Base-by-base conservation (phyloP, 164 flowering plant species). In the Platanus orientalis region DNA sequence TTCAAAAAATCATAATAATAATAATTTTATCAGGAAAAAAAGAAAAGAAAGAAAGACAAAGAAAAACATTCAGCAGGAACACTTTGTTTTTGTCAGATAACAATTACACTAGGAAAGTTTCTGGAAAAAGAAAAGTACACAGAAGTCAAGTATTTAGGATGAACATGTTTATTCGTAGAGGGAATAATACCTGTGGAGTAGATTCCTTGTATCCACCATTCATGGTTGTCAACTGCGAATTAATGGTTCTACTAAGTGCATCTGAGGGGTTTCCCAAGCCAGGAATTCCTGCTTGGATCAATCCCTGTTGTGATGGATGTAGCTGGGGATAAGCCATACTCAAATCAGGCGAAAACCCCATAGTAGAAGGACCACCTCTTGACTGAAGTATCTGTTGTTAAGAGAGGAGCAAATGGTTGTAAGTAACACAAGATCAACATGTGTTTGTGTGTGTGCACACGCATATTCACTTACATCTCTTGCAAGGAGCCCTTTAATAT, bases 381-480 rank as follows among this genome's bases (percentile, higher is more conserved):
- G 83, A 60, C 26, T 82, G 85, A 79, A 82, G 84, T 20, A 85
- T 81, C 91, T 89, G 76, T 30, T 0, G n/a, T n/a, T n/a, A n/a
- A n/a, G 39, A 32, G 40, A 68, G 61, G 20, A 42, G 27, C 36
- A 49, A 54, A 44, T 36, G 24, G 49, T 45, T 45, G 49, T 17
- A 45, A 45, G 19, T 16, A 17, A 45, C 19, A 40, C 48, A 28
- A 61, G 53, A 49, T 13, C 25, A 24, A 9, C 17, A 42, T 42
- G 14, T 42, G 47, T 10, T 10, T 42, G 47, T 14, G 47, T 42
- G 47, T 14, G 13, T 42, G 47, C 47, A 11, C 11, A 13, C 19
- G 5, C 47, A 3, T 11, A 3, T 45, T 45, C 49, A 45, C 49
- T 45, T 45, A 45, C 49, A 45, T 45, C 49, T 45, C 16, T 45